Percentiles rank a stretch among this genome's conserved stretches.
phyloP scores from a whole-genome alignment of 2,329 filamentous ascomycete species.

The Elsinoe australis region DNA sequence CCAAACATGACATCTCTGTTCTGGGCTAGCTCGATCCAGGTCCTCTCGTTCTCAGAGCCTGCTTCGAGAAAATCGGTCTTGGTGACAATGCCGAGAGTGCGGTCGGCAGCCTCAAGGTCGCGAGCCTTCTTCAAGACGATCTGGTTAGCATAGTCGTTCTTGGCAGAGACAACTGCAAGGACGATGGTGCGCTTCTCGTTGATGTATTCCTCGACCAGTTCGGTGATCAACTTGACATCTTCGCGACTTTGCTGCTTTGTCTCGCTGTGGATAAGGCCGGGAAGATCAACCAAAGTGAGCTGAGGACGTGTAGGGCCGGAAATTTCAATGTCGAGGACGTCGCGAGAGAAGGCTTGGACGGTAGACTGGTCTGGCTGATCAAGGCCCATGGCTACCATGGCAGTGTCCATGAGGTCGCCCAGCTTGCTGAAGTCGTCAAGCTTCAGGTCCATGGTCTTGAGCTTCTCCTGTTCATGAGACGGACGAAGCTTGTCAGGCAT shows the following conservation, averaged over 20 bases:
- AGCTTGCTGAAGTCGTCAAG: constrained; percentile 38
- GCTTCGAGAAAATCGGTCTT: constrained; percentile 44
- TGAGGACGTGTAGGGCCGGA: constrained; percentile 37
- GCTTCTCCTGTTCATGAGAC: constrained; percentile 27
- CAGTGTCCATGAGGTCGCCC: constrained; percentile 44
- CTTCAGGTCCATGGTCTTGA: constrained; percentile 27
- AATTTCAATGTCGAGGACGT: constrained; percentile 44
- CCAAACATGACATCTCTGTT: constrained; percentile 36
- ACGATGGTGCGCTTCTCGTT: constrained; percentile 49
- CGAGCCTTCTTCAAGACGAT: constrained; percentile 45
- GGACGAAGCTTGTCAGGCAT: constrained; percentile 26
- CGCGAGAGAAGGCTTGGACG: constrained; percentile 36
- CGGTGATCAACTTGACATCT: constrained; percentile 30
- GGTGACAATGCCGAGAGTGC: constrained; percentile 53
- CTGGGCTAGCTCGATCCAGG: constrained; percentile 35
- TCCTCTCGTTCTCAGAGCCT: constrained; percentile 35
- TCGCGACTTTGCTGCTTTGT: constrained; percentile 28
- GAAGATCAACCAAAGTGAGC: constrained; percentile 31
- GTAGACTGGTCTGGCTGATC: constrained; percentile 16
- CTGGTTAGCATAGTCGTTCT: constrained; percentile 49
- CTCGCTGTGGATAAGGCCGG: constrained; percentile 33
- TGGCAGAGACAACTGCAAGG: constrained; percentile 33
- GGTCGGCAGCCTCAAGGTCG: constrained; percentile 36
- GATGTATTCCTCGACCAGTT: constrained; percentile 49
- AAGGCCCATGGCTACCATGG: constrained; percentile 47